Conservation (phyloP, 805 yeast species). For the Suhomyces emberorum region DNA sequence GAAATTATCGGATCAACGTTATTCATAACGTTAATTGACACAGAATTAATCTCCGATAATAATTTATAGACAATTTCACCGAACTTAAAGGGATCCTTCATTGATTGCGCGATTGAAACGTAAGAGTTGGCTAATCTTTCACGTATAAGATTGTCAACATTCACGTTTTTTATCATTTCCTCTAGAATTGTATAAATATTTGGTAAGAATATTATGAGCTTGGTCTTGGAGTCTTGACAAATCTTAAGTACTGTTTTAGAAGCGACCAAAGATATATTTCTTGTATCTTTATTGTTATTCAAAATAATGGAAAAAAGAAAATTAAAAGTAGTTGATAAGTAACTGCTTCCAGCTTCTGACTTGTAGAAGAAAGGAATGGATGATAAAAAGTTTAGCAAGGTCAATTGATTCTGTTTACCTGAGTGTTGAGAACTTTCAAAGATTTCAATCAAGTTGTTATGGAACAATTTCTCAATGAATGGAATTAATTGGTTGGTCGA, state of each 20-base stretch:
- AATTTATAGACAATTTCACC: slow-evolving; percentile 20
- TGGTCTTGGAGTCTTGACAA: slow-evolving; percentile 50
- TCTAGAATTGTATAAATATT: slow-evolving; percentile 46
- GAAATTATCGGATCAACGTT: slow-evolving; percentile 5
- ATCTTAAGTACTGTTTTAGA: slow-evolving; percentile 56
- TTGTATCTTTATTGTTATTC: slow-evolving; percentile 14
- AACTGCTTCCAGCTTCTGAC: slow-evolving; percentile 39
- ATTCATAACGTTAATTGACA: slow-evolving; percentile 6
- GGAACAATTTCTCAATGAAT: slow-evolving; percentile 22
- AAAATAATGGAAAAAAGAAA: slow-evolving; percentile 47
- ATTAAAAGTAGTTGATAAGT: slow-evolving; percentile 50
- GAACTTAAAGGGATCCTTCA: slow-evolving; percentile 40
- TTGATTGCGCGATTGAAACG: slow-evolving; percentile 58
- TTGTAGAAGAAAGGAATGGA: slow-evolving; percentile 60
- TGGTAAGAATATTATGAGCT: slow-evolving; percentile 41
- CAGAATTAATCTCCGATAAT: slow-evolving; percentile 17
- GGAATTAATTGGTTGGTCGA: slow-evolving; percentile 26
- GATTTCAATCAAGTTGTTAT: slow-evolving; percentile 17
- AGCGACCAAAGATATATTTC: slow-evolving; percentile 34
- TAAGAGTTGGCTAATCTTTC: slow-evolving; percentile 61
- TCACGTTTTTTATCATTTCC: slow-evolving; percentile 42
- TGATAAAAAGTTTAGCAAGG: slow-evolving; percentile 57
- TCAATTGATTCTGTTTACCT: slow-evolving; percentile 15
- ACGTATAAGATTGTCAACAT: slow-evolving; percentile 45
- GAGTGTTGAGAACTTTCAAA: slow-evolving; percentile 12